Percentiles rank a stretch among this genome's conserved stretches.
Conservation (phyloP, 495 filamentous ascomycete genomes). For the Wilcoxina mikolae region DNA sequence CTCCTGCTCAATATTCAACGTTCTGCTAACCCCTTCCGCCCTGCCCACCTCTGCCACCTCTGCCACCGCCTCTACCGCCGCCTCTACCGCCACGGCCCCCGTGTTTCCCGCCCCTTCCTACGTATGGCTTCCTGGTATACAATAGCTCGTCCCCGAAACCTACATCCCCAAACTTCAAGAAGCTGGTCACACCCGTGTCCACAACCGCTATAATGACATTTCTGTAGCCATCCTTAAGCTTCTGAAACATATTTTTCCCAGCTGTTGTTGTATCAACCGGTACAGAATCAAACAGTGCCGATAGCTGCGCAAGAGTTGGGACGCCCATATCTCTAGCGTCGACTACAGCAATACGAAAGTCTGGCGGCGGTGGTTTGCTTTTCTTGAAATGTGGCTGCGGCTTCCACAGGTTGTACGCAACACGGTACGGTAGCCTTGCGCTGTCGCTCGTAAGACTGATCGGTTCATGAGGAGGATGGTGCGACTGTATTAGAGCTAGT, state of each 20-base stretch:
- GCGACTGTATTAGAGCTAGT: constrained; percentile 56
- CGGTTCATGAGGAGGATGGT: constrained; percentile 42
- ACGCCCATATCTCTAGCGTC: constrained; percentile 55
- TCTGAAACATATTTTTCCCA: constrained; percentile 37
- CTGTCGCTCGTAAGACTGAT: constrained; percentile 1
- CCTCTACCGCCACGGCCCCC: constrained; percentile 34
- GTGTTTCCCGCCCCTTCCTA: constrained; percentile 31
- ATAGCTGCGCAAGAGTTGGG: constrained; percentile 57
- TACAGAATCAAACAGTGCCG: constrained; percentile 42
- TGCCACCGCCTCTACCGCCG: constrained; percentile 30
- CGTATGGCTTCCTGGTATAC: constrained; percentile 38
- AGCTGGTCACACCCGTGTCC: constrained; percentile 80
- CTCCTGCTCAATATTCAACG: too few species aligned
- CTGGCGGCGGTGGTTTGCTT: constrained; percentile 53
- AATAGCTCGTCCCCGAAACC: constrained; percentile 64
- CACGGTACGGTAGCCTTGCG: constrained; percentile 40
- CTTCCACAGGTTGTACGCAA: constrained; percentile 71
- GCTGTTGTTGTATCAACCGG: constrained; percentile 12
- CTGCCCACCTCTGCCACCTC: constrained; percentile 16
- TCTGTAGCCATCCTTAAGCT: constrained; percentile 71
- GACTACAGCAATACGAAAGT: constrained; percentile 69
- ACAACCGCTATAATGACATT: constrained; percentile 77
- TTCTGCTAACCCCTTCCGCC: not conserved
- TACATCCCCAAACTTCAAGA: constrained; percentile 61
- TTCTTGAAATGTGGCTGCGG: constrained; percentile 58